A percentile compares a stretch with the other conserved stretches of the same genome.
Evolutionary conservation across 306 rosid species (phyloP).

Genomic region (Psophocarpus tetragonolobus): DNA sequence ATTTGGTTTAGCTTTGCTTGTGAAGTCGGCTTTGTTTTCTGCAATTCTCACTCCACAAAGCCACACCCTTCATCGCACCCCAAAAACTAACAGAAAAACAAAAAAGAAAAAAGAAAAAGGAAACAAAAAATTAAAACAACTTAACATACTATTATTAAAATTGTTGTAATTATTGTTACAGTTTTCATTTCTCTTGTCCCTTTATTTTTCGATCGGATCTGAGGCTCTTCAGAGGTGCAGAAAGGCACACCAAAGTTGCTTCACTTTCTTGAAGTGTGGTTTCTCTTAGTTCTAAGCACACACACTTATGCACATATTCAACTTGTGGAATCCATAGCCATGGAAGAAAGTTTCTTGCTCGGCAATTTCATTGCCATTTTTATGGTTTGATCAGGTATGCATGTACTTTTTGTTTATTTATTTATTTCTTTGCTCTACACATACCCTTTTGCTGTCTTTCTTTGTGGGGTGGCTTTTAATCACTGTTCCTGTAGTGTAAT

Average conservation of each 20-base stretch:
- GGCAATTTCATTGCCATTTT: conserved; percentile 40
- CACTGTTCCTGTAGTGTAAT: conserved; percentile 29
- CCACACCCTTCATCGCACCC: conserved; percentile 17
- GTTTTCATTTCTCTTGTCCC: conserved; percentile 37
- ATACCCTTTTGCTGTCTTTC: conserved; percentile 37
- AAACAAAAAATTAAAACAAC: neutral
- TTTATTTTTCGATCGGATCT: conserved; percentile 80
- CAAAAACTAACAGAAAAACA: conserved; percentile 37
- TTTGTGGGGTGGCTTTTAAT: conserved; percentile 23
- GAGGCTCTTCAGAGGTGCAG: conserved; percentile 56
- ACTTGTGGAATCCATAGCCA: conserved; percentile 36
- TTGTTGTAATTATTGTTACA: conserved; percentile 31
- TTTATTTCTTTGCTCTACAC: neutral
- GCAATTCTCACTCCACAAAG: conserved; percentile 33
- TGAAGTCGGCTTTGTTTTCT: conserved; percentile 43
- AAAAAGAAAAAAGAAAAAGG: neutral
- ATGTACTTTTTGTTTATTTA: conserved; percentile 17
- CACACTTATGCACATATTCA: neutral
- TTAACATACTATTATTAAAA: conserved; percentile 16
- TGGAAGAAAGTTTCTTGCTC: conserved; percentile 52
- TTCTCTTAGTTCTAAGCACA: conserved; percentile 1
- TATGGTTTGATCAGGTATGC: conserved; percentile 49
- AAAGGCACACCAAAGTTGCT: conserved; percentile 48
- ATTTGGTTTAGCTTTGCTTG: conserved; percentile 48
- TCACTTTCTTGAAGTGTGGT: conserved; percentile 50